Conservation (phyloP, 306 rosid genomes). For the Dryas octopetala region DNA sequence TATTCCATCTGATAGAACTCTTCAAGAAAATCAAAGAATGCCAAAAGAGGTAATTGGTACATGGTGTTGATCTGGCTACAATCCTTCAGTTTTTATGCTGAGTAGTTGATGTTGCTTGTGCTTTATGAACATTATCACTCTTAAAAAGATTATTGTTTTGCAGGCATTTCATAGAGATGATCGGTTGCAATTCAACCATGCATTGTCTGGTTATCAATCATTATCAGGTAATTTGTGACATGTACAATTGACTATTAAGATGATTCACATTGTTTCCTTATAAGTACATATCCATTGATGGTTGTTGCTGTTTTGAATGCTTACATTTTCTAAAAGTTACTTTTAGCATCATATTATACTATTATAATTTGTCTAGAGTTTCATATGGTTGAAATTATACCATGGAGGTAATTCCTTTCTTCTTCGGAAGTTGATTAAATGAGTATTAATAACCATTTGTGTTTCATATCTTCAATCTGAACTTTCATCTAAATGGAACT, state of each 20-base stretch:
- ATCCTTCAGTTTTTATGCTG: conserved; percentile 22
- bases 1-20: conserved; percentile 65
- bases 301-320: background rate
- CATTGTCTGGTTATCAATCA: conserved; percentile 54
- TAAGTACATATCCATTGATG: background rate
- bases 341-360: background rate
- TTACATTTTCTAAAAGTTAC: background rate
- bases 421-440: background rate
- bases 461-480: background rate
- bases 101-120: conserved; percentile 17
- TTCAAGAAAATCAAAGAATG: conserved; percentile 70
- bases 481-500: background rate
- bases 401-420: background rate
- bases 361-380: background rate
- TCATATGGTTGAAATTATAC: background rate
- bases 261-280: conserved; percentile 1
- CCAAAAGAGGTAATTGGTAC: conserved; percentile 67
- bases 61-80: conserved; percentile 25
- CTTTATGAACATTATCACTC: conserved; percentile 17
- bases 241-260: conserved; percentile 20
- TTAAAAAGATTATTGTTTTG: conserved; percentile 24
- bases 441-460: background rate
- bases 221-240: conserved; percentile 61
- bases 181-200: conserved; percentile 67
- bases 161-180: conserved; percentile 92